Evolutionary conservation across 345 rosid species (phyloP), one percentile per base, ranked within the genome.

Genomic region (Dipteronia sinensis): DNA sequence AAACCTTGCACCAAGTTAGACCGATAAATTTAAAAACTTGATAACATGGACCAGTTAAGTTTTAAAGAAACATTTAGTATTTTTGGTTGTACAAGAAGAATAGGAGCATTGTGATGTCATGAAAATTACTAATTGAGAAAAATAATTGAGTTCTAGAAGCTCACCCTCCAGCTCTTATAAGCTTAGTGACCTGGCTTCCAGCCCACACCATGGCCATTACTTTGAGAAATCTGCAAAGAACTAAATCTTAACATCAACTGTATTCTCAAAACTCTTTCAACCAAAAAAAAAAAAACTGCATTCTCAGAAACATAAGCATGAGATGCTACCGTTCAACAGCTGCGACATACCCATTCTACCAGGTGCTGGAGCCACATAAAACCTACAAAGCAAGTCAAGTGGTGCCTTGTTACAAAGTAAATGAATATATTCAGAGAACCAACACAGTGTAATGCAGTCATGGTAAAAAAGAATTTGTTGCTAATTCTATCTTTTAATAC

Each of bases 181-280:
- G 89, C 86, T 94, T 94, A 23, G 98, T 93, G 72, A 94, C 97
- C 80, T 94, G 98, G 87, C 98, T 94, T 81, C 98, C 98, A 76
- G 93, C 98, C 98, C 98, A 93, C 69, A 94, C 97, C 98, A 94
- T 90, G 55, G 98, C 98, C 94, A 94, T 88, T 75, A 94, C 83
- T 85, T 94, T 94, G 76, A 93, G 79, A 84, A 94, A 91, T 84
- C 97, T 94, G 89, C 83, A 88, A 78, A 69, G 40, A 68, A 68
- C 73, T 75, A 63, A 62, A 59, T 55, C 47, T 67, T 82, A 49
- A 79, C 34, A 19, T 71, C 49, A 67, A 73, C 61, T 47, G n/a
- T n/a, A n/a, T n/a, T n/a, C n/a, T n/a, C n/a, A n/a, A n/a, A n/a
- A n/a, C n/a, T n/a, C n/a, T n/a, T n/a, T n/a, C n/a, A n/a, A n/a